Conservation (phyloP, 192 early-diverging fungal species). For the Backusella westeae region DNA sequence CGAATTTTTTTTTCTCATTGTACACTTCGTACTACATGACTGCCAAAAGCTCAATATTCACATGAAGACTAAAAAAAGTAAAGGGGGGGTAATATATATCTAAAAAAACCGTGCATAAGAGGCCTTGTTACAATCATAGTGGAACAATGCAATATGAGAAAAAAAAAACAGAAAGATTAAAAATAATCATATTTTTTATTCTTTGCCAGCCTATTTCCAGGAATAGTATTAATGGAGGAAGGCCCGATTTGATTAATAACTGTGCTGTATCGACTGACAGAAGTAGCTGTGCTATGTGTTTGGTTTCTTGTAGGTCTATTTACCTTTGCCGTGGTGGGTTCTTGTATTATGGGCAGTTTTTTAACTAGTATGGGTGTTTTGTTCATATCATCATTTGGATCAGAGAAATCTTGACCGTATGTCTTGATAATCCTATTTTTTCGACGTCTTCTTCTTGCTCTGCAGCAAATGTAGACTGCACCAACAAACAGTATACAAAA, state of each 20-base stretch:
- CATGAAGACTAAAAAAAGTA: background rate
- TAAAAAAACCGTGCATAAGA: background rate
- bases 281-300: background rate
- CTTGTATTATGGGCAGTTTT: background rate
- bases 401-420: background rate
- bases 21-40: background rate
- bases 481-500: background rate
- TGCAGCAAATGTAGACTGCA: background rate
- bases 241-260: background rate
- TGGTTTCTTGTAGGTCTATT: background rate
- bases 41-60: background rate
- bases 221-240: background rate
- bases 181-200: background rate
- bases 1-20: background rate
- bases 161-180: background rate
- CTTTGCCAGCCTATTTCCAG: background rate
- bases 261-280: constrained; percentile 2
- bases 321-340: background rate
- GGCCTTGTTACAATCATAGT: background rate
- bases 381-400: background rate
- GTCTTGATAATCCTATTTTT: background rate
- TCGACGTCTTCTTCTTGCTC: background rate
- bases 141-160: background rate
- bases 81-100: background rate
- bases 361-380: background rate